Base-by-base conservation (phyloP, 1,139 yeast genomes). In the Kluyveromyces marxianus region DNA sequence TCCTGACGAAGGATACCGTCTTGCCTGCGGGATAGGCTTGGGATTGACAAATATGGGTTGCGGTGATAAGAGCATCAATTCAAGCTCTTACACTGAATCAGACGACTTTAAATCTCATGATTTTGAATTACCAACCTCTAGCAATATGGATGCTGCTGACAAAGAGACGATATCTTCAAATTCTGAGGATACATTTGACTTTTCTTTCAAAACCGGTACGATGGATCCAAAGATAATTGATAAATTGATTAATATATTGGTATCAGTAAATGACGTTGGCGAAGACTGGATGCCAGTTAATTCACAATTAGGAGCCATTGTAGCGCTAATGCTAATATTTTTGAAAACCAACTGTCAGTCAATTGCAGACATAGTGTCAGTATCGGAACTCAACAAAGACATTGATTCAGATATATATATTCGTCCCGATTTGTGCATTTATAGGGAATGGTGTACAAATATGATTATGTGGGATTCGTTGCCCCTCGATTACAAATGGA, bases 31-130 rank as follows among this genome's bases (percentile, higher is more conserved):
- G 0, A 75, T 92, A 40, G 79, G 96, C 0, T 66, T 90, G 27
- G 99, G 99, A 0, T 76, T 81, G 51, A 82, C 90, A n/a, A 89
- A 90, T 58, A 66, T 89, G 34, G 96, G 95, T 1, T 77, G 79
- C 52, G 96, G 95, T 0, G 50, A 44, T 27, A 45, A 36, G 25
- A 34, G 44, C 10, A 27, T 40, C 7, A 37, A 39, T 25, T 21
- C 43, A 25, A 42, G 39, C 26, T 33, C 25, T 5, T 31, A 24
- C 25, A 42, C 21, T 3, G 36, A 39, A 24, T 26, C 30, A 7
- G 48, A 42, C 14, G 44, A 39, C 7, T 28, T 35, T 14, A 37
- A 14, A 6, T 24, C 26, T n/a, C 36, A 36, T 7, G 26, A 21
- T 14, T 7, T 4, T 10, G 5, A 32, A 10, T 6, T 5, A 7